Evolutionary conservation across 2,329 filamentous ascomycete species (phyloP).

Genomic region (Juglanconis juglandina): DNA sequence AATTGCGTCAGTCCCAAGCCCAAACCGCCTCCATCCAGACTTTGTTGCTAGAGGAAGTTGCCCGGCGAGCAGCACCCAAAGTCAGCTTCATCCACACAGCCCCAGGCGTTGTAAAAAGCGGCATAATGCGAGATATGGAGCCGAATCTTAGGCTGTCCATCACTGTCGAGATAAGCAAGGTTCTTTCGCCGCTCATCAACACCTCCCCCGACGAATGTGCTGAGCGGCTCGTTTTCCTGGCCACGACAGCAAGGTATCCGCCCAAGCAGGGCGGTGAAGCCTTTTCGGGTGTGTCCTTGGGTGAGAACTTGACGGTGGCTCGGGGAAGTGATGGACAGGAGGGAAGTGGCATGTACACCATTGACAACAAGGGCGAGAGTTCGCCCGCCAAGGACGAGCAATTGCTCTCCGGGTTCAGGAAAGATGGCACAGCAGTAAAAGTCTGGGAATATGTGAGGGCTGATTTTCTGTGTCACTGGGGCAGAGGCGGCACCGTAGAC

Average conservation of each 20-base stretch:
- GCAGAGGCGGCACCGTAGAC: background rate
- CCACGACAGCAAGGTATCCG: conserved; percentile 32
- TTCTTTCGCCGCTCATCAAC: conserved; percentile 14
- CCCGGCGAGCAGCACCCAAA: conserved; percentile 19
- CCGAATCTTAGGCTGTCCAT: background rate
- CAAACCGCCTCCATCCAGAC: conserved; percentile 18
- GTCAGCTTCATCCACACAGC: conserved; percentile 20
- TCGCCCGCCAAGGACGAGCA: conserved; percentile 23
- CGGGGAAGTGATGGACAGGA: conserved; percentile 26
- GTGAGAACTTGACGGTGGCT: conserved; percentile 17
- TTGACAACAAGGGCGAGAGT: conserved; percentile 20
- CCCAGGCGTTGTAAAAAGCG: conserved; percentile 21
- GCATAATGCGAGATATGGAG: conserved; percentile 19
- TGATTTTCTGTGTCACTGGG: conserved; percentile 25
- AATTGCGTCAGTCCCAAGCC: conserved; percentile 12
- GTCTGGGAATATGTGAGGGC: conserved; percentile 26
- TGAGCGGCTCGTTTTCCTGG: conserved; percentile 32
- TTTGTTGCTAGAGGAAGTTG: conserved; percentile 14
- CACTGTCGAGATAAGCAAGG: conserved; percentile 3
- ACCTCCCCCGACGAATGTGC: conserved; percentile 27
- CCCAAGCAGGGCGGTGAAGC: conserved; percentile 13
- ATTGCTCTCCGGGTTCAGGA: conserved; percentile 26
- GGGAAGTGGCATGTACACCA: conserved; percentile 32
- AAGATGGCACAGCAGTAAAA: conserved; percentile 29
- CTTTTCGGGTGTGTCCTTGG: conserved; percentile 20